Base-by-base conservation (phyloP, 148 eudicot species). In the Vaccinium vitisidaea region DNA sequence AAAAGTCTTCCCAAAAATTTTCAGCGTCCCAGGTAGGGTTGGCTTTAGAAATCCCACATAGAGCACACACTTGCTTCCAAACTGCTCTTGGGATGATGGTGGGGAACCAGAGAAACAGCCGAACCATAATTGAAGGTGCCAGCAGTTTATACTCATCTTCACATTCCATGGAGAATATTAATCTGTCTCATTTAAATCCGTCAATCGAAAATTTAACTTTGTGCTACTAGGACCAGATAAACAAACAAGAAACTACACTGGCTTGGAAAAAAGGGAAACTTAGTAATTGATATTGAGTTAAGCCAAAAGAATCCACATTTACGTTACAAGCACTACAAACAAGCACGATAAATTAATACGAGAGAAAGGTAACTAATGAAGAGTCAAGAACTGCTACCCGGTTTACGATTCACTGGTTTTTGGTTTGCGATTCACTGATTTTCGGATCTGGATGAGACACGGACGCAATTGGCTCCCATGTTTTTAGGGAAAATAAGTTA, bases 401-500 rank as follows among this genome's bases (percentile, higher is more conserved):
- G 67, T 30, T 19, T 80, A 43, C 21, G 70, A 58, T 58, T 59
- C 71, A 39, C 8, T 80, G 32, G 65, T 59, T 77, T 84, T 53
- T 3, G 11, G 53, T 30, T 19, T 59, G 59, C 21, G 70, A 58
- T 58, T 59, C 71, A 39, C 8, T 59, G 32, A 52, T 59, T 78
- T 84, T 53, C 3, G 11, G 53, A 16, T 75, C 82, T 18, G 53
- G 11, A 79, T 32, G 53, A 80, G 82, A 76, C 50, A 13, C 58
- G 18, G 16, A 14, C 21, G 49, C 46, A 13, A 12, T 75, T n/a
- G 25, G 69, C 4, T 84, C 67, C 25, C 70, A 50, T 67, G 81
- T 8, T 76, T 61, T 82, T 19, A 83, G 27, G 69, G 84, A 52
- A 32, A 82, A 78, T 5, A 84, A 70, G 39, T 84, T 79, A n/a